Evolutionary conservation across 768 basidiomycete species (phyloP).

Genomic region (Mycena latifolia): DNA sequence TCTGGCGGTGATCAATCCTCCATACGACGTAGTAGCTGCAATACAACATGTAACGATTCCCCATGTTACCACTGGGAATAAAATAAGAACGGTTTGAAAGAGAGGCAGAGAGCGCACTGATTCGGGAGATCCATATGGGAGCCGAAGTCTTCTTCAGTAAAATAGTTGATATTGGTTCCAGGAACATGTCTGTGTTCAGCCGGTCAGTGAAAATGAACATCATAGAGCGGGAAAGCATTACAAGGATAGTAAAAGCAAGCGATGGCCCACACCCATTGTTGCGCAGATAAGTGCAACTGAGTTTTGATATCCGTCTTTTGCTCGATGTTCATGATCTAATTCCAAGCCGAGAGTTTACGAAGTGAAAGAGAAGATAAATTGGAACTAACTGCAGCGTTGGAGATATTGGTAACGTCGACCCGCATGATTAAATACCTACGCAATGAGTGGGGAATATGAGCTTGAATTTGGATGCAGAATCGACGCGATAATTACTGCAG

Average conservation of each 20-base stretch:
- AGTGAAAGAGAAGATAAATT: too few species aligned
- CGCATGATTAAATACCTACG: conserved; percentile 40
- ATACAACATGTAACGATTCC: conserved; percentile 38
- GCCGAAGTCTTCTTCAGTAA: conserved; percentile 37
- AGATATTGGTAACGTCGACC: conserved; percentile 38
- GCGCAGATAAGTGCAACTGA: conserved; percentile 34
- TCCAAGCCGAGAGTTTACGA: neutral
- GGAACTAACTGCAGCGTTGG: conserved; percentile 34
- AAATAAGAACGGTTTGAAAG: conserved; percentile 18
- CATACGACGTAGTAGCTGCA: conserved; percentile 35
- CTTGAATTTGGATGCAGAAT: neutral
- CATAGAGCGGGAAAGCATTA: neutral
- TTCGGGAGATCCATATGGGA: conserved; percentile 23
- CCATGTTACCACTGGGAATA: conserved; percentile 36
- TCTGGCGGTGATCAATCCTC: conserved; percentile 35
- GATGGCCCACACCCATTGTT: conserved; percentile 41
- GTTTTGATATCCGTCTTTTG: conserved; percentile 36
- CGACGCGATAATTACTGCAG: conserved; percentile 32
- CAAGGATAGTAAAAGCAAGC: conserved; percentile 40
- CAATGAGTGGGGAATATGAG: neutral
- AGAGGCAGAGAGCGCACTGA: conserved; percentile 14
- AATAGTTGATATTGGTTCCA: conserved; percentile 37
- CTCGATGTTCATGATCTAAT: conserved; percentile 38
- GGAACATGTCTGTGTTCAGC: conserved; percentile 23
- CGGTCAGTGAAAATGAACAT: neutral